Evolutionary conservation across 768 basidiomycete species (phyloP), one percentile per base, ranked within the genome.

Genomic region (Kwoniella dendrophila): DNA sequence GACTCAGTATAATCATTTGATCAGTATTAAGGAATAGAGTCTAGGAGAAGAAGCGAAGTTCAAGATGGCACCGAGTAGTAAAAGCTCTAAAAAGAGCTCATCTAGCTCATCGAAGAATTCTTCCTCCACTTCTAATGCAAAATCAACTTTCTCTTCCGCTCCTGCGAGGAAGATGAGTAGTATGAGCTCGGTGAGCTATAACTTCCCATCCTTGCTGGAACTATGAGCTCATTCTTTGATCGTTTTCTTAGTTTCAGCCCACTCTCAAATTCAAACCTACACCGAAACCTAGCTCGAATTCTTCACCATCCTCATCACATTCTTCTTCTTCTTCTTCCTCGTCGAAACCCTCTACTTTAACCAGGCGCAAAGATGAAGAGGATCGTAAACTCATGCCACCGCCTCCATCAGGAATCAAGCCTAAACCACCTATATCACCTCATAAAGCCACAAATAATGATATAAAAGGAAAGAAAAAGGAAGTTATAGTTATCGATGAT

Each of bases 131-230:
- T 59, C 47, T 2, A 57, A 40, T 36, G 27, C 55, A n/a, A 41
- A 48, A 22, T 50, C 57, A 12, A 40, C 33, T 29, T 59, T 54
- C 1, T 24, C 36, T 11, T 40, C 57, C 7, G 49, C 56, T 2
- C 40, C 47, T 8, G 30, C 49, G 51, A 75, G 64, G 68, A 71
- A 70, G 57, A 24, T 75, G 43, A 55, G 64, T 22, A 68, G 65
- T 51, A 55, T 76, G 50, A 73, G 66, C 58, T 76, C 74, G 55
- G 74, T 76, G 33, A 51, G 74, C 62, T 34, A n/a, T 50, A 45
- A n/a, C 11, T 33, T 4, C 11, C 7, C 54, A n/a, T 34, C 12
- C 32, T 40, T 50, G 16, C 16, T 32, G 29, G 10, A 20, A 34
- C 22, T n/a, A 12, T 16, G 16, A 55, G 47, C 32, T 62, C 18